Conservation (phyloP, 345 rosid genomes). For the Clausena lansium region DNA sequence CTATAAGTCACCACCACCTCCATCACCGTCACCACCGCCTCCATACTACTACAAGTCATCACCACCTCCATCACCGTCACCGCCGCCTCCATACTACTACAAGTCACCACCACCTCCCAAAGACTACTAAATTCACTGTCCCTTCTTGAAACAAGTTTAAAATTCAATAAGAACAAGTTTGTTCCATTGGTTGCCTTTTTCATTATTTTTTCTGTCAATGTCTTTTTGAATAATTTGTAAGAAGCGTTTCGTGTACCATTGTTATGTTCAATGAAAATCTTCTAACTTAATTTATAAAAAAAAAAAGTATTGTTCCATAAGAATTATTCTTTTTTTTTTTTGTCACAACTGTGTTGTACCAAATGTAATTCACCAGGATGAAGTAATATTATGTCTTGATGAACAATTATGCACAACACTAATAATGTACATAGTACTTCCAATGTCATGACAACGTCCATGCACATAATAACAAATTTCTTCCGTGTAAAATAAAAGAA, state of each 20-base stretch:
- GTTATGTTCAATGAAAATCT: not conserved
- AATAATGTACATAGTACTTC: too few relatives aligned
- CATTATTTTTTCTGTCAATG: not conserved
- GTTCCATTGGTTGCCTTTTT: too few relatives aligned
- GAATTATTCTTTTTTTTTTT: not conserved
- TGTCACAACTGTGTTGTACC: not conserved
- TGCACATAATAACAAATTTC: too few relatives aligned
- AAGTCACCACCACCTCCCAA: constrained; percentile 7
- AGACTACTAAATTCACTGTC: not conserved
- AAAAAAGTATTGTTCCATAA: not conserved
- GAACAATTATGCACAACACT: too few relatives aligned
- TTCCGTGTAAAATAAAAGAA: too few relatives aligned
- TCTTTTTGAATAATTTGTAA: not conserved
- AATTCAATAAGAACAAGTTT: not conserved
- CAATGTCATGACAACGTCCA: too few relatives aligned
- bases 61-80: not conserved
- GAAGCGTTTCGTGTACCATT: not conserved
- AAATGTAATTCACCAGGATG: too few relatives aligned
- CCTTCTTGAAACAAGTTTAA: not conserved
- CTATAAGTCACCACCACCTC: constrained; percentile 2
- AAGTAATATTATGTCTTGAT: too few relatives aligned
- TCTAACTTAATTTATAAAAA: not conserved
- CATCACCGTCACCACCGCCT: not conserved
- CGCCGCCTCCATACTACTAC: not conserved
- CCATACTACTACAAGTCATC: not conserved